Percentiles rank a stretch among this genome's conserved stretches.
Conservation (phyloP, 2,329 filamentous ascomycete genomes). For the Fusarium sp. region DNA sequence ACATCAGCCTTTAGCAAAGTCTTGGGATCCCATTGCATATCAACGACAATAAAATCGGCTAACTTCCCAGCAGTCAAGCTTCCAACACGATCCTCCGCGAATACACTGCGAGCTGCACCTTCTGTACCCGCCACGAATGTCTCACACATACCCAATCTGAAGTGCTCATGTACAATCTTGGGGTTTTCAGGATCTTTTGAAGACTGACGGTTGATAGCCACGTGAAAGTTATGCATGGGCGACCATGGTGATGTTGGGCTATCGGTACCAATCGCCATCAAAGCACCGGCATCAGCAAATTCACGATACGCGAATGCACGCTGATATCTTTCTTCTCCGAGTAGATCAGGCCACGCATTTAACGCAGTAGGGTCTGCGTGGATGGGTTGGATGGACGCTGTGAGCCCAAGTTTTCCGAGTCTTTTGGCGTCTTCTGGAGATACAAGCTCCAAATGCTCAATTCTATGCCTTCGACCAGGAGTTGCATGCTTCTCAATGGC, state of each 20-base stretch:
- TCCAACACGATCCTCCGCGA: conserved; percentile 60
- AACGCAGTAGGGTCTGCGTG: conserved; percentile 69
- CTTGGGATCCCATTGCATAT: conserved; percentile 61
- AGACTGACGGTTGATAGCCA: conserved; percentile 66
- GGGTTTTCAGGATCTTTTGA: conserved; percentile 57
- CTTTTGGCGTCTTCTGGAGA: conserved; percentile 63
- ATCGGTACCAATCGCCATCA: conserved; percentile 66
- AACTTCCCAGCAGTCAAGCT: conserved; percentile 60
- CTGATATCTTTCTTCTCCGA: conserved; percentile 62
- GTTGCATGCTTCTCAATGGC: conserved; percentile 55
- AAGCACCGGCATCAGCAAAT: conserved; percentile 63
- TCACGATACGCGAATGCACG: conserved; percentile 71
- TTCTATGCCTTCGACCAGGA: conserved; percentile 64
- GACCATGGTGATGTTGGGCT: conserved; percentile 66
- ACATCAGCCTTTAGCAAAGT: conserved; percentile 58
- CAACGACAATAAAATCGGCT: conserved; percentile 63
- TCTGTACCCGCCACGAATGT: conserved; percentile 61
- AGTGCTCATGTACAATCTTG: conserved; percentile 61
- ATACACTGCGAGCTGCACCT: conserved; percentile 64
- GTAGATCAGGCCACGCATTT: conserved; percentile 65
- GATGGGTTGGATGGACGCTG: conserved; percentile 65
- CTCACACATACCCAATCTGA: conserved; percentile 61
- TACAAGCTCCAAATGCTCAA: conserved; percentile 72
- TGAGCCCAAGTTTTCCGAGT: conserved; percentile 66
- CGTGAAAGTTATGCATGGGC: conserved; percentile 64